phyloP scores from a whole-genome alignment of 805 yeast genomes.

The Brettanomyces anomalus region DNA sequence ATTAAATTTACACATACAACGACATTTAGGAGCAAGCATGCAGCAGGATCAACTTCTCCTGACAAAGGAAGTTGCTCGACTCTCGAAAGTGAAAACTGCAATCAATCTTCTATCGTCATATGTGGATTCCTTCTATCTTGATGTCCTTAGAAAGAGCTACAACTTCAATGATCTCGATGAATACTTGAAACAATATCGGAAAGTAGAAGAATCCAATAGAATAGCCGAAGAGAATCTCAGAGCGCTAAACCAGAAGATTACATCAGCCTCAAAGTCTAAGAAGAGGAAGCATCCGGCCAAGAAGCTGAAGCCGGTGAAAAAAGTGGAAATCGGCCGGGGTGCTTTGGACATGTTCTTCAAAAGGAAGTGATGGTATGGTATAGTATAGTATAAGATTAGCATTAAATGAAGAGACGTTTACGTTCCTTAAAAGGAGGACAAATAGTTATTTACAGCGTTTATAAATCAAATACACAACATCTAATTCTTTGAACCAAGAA shows the following conservation, averaged over 20 bases:
- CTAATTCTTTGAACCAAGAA: not conserved
- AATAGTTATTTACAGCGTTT: too few species aligned
- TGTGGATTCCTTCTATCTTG: slow-evolving; percentile 24
- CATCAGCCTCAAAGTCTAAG: slow-evolving; percentile 11
- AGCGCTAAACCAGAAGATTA: slow-evolving; percentile 22
- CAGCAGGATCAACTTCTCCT: slow-evolving; percentile 4
- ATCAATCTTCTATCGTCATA: slow-evolving; percentile 41
- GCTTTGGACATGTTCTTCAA: slow-evolving; percentile 64
- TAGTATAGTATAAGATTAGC: too few species aligned
- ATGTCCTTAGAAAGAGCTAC: slow-evolving; percentile 13
- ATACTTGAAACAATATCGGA: slow-evolving; percentile 14
- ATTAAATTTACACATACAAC: slow-evolving; percentile 6
- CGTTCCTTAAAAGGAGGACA: too few species aligned
- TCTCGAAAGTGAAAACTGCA: slow-evolving; percentile 31
- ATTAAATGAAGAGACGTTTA: too few species aligned
- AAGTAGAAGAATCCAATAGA: slow-evolving; percentile 12
- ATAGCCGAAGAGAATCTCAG: slow-evolving; percentile 25
- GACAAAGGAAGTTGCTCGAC: slow-evolving; percentile 23
- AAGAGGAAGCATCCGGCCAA: slow-evolving; percentile 14
- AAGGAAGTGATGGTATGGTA: slow-evolving; percentile 15
- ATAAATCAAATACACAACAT: not conserved
- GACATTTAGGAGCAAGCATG: slow-evolving; percentile 2
- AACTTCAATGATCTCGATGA: slow-evolving; percentile 13
- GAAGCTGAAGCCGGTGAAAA: slow-evolving; percentile 26
- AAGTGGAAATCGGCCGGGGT: slow-evolving; percentile 50